These are phyloP conservation scores for Tephrocybe sp. DNA, from an alignment of 768 basidiomycete genomes.

Conservation along the genomic window DNA sequence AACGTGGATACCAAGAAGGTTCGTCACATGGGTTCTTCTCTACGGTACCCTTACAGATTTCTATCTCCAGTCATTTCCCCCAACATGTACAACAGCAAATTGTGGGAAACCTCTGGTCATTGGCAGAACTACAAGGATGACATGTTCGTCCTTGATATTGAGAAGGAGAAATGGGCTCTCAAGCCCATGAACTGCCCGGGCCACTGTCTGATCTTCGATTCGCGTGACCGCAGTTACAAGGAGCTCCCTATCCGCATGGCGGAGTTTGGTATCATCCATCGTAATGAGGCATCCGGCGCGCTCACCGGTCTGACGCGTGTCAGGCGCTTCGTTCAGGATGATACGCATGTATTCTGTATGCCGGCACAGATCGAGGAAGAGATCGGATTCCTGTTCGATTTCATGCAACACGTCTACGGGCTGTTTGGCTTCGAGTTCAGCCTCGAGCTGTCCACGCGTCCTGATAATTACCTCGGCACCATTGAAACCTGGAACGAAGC, in stretches of 20 bases:
- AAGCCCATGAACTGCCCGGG: constrained; percentile 99
- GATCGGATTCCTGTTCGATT: constrained; percentile 86
- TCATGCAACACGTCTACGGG: constrained; percentile 92
- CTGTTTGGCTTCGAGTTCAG: constrained; percentile 94
- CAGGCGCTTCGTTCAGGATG: constrained; percentile 94
- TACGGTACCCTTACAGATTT: not conserved
- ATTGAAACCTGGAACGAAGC: constrained; percentile 91
- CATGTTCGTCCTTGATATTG: constrained; percentile 94
- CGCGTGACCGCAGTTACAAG: constrained; percentile 89
- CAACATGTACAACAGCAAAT: constrained; percentile 94
- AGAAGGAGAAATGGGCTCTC: constrained; percentile 94
- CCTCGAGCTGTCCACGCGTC: constrained; percentile 93
- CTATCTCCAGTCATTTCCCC: constrained; percentile 81
- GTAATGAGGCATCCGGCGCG: constrained; percentile 95
- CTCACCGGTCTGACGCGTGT: constrained; percentile 92
- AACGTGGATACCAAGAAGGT: constrained; percentile 96
- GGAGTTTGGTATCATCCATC: constrained; percentile 96
- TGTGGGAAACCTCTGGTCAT: constrained; percentile 98
- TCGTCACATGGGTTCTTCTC: constrained; percentile 8
- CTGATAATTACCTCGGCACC: constrained; percentile 89
- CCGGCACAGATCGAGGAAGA: constrained; percentile 91
- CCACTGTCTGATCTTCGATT: constrained; percentile 95
- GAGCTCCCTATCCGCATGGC: constrained; percentile 98
- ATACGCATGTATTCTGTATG: constrained; percentile 99
- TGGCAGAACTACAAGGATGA: constrained; percentile 98